Evolutionary conservation across 225 moss, liverwort and hornwort species (phyloP), one percentile per base, ranked within the genome.

Genomic region (Thuidium tamariscinum): DNA sequence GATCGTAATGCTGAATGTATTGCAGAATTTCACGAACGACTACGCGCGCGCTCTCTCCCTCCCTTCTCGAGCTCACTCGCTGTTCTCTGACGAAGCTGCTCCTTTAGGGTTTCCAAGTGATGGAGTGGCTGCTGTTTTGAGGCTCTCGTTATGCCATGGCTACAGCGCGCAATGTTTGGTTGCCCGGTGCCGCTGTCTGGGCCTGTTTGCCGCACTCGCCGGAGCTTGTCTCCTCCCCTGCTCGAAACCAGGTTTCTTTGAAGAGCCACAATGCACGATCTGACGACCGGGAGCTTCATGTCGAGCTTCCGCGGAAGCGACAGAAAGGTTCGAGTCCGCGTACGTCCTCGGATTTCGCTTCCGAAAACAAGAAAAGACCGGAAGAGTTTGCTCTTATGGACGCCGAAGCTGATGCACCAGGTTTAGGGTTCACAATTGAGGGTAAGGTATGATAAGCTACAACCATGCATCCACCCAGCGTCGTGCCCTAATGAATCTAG

Each of bases 111-210:
- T 85, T 77, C 14, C 34, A 62, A 49, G 84, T 10, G 15, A 37
- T 29, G 32, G 13, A 79, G 29, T 56, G 55, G 5, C 21, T 23
- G 32, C 32, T 39, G 69, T 36, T 14, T 37, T 71, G 76, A 61
- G 90, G 61, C 36, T 22, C 26, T n/a, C n/a, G 76, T 69, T 25
- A 62, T 68, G 83, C 30, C 48, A 90, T 90, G 89, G 88, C 80
- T 30, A 69, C 76, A 55, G 44, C 48, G 67, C 93, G 89, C 34
- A 90, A 86, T 71, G 93, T 92, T 73, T 93, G 93, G 93, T 85
- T 93, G 90, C 88, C 93, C 8, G 84, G 82, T 57, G 86, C 93
- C 23, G 89, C 88, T 72, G 89, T 92, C 79, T 93, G 93, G 93
- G 93, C 93, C 32, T 92, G 89, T 68, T 75, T 89, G 59, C 83